Evolutionary conservation across 2,329 filamentous ascomycete species (phyloP).

Genomic region (Thyridium curvatum): DNA sequence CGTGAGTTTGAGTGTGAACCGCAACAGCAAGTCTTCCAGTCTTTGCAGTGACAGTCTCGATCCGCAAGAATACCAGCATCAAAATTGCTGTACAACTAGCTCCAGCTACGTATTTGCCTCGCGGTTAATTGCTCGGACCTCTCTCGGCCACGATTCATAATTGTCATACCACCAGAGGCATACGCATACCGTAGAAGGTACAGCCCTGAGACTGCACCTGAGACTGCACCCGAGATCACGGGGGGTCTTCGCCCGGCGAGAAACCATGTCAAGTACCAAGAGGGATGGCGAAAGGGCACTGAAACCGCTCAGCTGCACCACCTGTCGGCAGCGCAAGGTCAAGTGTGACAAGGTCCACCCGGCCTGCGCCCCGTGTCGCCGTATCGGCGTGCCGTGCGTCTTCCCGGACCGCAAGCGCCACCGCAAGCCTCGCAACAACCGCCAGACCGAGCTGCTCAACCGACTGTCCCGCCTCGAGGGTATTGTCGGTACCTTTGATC

Average conservation of each 20-base stretch:
- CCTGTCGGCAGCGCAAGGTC: slow-evolving; percentile 58
- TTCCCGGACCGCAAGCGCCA: slow-evolving; percentile 38
- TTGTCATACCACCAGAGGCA: neutral
- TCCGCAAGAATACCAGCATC: no score
- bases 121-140: neutral
- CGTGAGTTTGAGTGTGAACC: no score
- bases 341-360: slow-evolving; percentile 53
- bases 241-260: no score
- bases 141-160: neutral
- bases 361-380: slow-evolving; percentile 43
- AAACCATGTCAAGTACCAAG: no score
- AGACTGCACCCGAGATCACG: no score
- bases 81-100: no score
- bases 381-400: slow-evolving; percentile 38
- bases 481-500: slow-evolving; percentile 37
- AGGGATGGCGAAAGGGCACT: neutral
- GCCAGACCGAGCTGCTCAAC: slow-evolving; percentile 35
- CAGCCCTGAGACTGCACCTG: no score
- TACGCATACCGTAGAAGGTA: no score
- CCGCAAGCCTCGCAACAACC: slow-evolving; percentile 30
- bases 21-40: no score
- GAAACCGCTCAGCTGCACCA: slow-evolving; percentile 45
- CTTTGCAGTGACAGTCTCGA: no score
- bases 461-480: slow-evolving; percentile 36
- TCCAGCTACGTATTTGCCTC: neutral